Base-by-base conservation (phyloP, 2,329 filamentous ascomycete genomes). In the Dendrostoma leiphaemia region DNA sequence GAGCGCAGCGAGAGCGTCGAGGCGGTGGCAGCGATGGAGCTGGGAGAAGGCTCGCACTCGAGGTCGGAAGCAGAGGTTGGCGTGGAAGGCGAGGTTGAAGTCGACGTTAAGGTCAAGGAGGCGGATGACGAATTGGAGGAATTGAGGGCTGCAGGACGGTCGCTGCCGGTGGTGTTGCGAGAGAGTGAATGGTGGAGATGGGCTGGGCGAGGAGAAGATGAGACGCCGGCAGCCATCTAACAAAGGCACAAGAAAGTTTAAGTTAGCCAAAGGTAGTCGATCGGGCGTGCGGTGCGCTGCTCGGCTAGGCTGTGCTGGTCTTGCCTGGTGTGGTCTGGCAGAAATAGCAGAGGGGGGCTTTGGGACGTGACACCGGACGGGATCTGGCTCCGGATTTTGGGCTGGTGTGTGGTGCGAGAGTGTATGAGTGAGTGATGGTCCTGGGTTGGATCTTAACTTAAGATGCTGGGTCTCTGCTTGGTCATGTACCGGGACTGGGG, bases 201-300 rank as follows among this genome's bases (percentile, higher is more conserved):
- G 46, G 48, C 49, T 53, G 50, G 50, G 37, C 50, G 57, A 54
- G 57, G 41, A 56, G 56, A 54, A 58, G 56, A 57, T 45, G 57
- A 54, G 51, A 57, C 55, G 53, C 53, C 54, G 57, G 57, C 54
- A 53, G 57, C 57, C 57, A 59, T 59, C 57, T 59, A 59, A 59
- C 53, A 57, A 50, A 56, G 53, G 46, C 29, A 46, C 31, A 46
- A 48, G 40, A 32, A 44, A 15, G 48, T 35, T 21, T 31, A 51
- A 46, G 55, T 58, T 55, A 58, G 55, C 43, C n/a, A n/a, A 53
- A 56, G 45, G 15, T 21, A 31, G 41, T 32, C 29, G 44, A 38
- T 53, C 40, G 51, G 35, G 44, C 23, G 32, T 53, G 41, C 29
- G 50, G n/a, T n/a, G n/a, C n/a, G n/a, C n/a, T n/a, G n/a, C n/a